These are phyloP conservation scores for Pseudocercospora vitis DNA, from an alignment of 2,329 filamentous ascomycete genomes.

Conservation along the genomic window DNA sequence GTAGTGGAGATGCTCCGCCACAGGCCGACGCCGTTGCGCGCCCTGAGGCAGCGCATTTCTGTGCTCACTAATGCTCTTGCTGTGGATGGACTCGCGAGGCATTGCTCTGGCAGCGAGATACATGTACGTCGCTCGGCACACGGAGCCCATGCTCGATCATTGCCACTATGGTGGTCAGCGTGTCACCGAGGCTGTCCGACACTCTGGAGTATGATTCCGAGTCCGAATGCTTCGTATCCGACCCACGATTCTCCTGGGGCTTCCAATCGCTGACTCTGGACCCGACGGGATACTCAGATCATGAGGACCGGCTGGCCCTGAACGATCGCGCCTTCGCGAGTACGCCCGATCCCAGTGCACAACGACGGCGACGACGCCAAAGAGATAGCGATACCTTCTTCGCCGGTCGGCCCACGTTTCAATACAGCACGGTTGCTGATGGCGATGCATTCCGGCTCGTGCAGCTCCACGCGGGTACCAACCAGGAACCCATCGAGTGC, in stretches of 20 bases:
- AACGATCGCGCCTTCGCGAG: slow-evolving; percentile 28
- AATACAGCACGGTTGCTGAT: slow-evolving; percentile 31
- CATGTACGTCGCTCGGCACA: too few species aligned
- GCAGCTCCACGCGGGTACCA: slow-evolving; percentile 29
- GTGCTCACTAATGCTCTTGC: background rate
- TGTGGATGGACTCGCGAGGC: too few species aligned
- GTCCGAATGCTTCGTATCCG: slow-evolving; percentile 22
- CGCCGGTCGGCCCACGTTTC: slow-evolving; percentile 21
- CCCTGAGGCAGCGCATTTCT: slow-evolving; percentile 13
- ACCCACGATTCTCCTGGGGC: slow-evolving; percentile 30
- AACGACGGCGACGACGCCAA: slow-evolving; percentile 23
- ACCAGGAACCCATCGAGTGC: slow-evolving; percentile 24
- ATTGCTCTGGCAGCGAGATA: background rate
- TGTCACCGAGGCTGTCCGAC: slow-evolving; percentile 30
- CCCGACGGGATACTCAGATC: slow-evolving; percentile 11
- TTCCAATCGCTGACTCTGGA: slow-evolving; percentile 29
- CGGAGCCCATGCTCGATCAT: too few species aligned
- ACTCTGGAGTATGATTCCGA: slow-evolving; percentile 32
- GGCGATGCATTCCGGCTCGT: slow-evolving; percentile 33
- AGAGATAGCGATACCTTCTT: slow-evolving; percentile 25
- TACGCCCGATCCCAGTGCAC: slow-evolving; percentile 24
- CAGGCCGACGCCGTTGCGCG: background rate
- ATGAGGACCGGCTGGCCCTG: slow-evolving; percentile 13
- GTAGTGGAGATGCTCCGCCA: background rate
- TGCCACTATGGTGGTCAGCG: slow-evolving; percentile 17